Evolutionary conservation across 2,329 filamentous ascomycete species (phyloP).

Genomic region (Emergomyces africanus): DNA sequence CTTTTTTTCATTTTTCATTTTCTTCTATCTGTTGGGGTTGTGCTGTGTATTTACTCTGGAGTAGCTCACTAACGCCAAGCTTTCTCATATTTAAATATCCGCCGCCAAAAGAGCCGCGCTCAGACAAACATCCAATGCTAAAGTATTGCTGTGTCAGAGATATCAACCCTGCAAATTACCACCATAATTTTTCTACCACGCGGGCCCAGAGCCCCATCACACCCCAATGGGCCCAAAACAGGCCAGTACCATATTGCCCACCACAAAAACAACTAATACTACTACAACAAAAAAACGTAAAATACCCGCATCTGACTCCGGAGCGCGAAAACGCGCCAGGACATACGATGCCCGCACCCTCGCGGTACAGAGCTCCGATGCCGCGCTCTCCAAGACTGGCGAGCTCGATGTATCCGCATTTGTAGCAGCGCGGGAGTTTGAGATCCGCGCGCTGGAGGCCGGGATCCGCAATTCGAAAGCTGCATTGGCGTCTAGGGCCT

Average conservation of each 20-base stretch:
- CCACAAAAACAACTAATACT: constrained; percentile 1
- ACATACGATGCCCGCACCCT: constrained; percentile 31
- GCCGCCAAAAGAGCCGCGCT: not conserved
- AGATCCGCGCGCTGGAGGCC: constrained; percentile 72
- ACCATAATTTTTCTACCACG: not conserved
- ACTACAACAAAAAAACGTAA: constrained; percentile 22
- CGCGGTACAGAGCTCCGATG: constrained; percentile 32
- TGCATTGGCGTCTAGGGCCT: constrained; percentile 56
- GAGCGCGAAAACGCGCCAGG: constrained; percentile 32
- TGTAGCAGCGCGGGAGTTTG: constrained; percentile 71
- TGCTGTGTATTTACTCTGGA: no score
- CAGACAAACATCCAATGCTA: not conserved
- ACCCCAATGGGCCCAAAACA: constrained; percentile 19
- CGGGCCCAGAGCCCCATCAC: constrained; percentile 1
- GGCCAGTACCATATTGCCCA: constrained; percentile 5
- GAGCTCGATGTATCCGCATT: constrained; percentile 78
- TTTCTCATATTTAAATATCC: not conserved
- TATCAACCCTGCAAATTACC: not conserved
- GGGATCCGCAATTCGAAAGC: constrained; percentile 66
- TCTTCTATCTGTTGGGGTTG: no score
- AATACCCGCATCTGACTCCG: constrained; percentile 9
- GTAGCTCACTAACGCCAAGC: not conserved
- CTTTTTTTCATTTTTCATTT: no score
- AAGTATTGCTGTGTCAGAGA: no score
- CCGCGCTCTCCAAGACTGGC: constrained; percentile 48